These are phyloP conservation scores for Drechslerella coelobrocha DNA, from an alignment of 2,329 filamentous ascomycete genomes.

Conservation along the genomic window DNA sequence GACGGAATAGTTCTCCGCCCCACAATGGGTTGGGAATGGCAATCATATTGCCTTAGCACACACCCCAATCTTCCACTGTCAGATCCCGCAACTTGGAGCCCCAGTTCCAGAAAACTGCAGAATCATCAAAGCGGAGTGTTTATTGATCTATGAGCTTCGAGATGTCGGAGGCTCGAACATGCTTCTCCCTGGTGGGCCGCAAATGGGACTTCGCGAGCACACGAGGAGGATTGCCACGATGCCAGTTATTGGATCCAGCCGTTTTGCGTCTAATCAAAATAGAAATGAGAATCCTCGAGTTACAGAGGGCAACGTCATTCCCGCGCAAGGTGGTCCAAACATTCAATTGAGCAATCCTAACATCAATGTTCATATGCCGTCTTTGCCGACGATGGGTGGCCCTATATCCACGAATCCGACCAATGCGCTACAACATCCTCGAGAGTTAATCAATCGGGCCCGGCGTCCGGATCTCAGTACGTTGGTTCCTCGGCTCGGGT, in stretches of 20 bases:
- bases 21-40: conserved; percentile 9
- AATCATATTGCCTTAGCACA: conserved; percentile 17
- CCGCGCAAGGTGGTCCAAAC: no score
- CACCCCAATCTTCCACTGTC: conserved; percentile 10
- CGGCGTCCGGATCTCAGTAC: no score
- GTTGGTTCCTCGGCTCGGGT: no score
- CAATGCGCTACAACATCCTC: no score
- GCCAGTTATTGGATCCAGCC: conserved; percentile 2
- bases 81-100: not conserved
- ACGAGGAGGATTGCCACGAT: conserved; percentile 5
- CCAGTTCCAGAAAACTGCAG: not conserved
- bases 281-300: not conserved
- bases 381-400: no score
- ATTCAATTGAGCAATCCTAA: no score
- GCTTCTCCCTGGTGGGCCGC: not conserved
- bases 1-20: conserved; percentile 23
- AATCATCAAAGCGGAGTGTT: conserved; percentile 24
- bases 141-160: not conserved
- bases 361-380: no score
- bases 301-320: no score
- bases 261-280: not conserved
- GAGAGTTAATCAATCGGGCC: no score
- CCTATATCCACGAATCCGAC: no score
- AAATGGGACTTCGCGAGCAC: conserved; percentile 5
- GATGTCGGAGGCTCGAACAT: not conserved